Evolutionary conservation across 2,329 filamentous ascomycete genomes (phyloP).

Genomic region (Daldinia sp.): DNA sequence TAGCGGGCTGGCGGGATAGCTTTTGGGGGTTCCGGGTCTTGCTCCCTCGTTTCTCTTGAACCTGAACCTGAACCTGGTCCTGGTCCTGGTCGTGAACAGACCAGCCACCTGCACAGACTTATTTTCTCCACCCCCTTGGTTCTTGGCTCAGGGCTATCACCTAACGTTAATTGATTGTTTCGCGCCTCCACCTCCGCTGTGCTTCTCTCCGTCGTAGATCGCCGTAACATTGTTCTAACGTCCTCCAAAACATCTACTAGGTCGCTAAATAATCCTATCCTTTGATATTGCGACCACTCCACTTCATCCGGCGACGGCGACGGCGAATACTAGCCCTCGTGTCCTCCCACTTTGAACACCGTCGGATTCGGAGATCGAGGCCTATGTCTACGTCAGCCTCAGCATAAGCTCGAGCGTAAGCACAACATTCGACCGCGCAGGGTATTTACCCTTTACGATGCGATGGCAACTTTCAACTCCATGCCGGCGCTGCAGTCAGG

Average conservation of each 20-base stretch:
- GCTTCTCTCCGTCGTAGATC: slow-evolving; percentile 10
- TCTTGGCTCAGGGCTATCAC: slow-evolving; percentile 5
- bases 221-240: slow-evolving; percentile 1
- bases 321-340: slow-evolving; percentile 9
- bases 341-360: slow-evolving; percentile 4
- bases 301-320: slow-evolving; percentile 11
- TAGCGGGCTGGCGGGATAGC: neutral
- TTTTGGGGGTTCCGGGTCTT: neutral
- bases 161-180: slow-evolving; percentile 30
- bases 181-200: slow-evolving; percentile 32
- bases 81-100: slow-evolving; percentile 1
- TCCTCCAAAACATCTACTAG: slow-evolving; percentile 9
- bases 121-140: slow-evolving; percentile 24
- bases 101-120: slow-evolving; percentile 20
- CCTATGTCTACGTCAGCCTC: slow-evolving; percentile 24
- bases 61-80: neutral
- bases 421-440: slow-evolving; percentile 30
- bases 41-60: neutral
- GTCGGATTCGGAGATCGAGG: slow-evolving; percentile 7
- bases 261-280: slow-evolving; percentile 12
- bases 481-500: slow-evolving; percentile 60
- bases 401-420: slow-evolving; percentile 18
- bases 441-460: slow-evolving; percentile 52
- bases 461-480: slow-evolving; percentile 67
- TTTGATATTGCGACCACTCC: slow-evolving; percentile 15